A percentile compares a stretch with the other conserved stretches of the same genome.
Evolutionary conservation across 2,329 filamentous ascomycete genomes (phyloP).

Genomic region (Dryadomyces quercivorus): DNA sequence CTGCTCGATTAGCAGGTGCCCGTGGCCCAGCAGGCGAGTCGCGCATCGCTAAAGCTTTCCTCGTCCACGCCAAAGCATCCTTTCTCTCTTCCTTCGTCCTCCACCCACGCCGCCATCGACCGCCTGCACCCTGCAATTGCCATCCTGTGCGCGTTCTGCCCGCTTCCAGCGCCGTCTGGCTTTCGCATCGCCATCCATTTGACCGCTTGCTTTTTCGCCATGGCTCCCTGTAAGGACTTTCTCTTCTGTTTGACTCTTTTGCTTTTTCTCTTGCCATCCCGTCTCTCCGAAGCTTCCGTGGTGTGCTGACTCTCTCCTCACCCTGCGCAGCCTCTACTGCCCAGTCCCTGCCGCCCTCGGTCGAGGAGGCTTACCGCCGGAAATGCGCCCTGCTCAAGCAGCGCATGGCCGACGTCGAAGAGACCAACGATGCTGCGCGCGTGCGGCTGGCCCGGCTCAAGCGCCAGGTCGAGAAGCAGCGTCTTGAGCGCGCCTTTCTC

Average conservation of each 20-base stretch:
- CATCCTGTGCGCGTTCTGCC: neutral
- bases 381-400: slow-evolving; percentile 95
- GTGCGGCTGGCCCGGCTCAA: slow-evolving; percentile 68
- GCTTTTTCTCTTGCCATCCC: neutral
- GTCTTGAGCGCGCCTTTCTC: slow-evolving; percentile 69
- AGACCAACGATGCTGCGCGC: slow-evolving; percentile 75
- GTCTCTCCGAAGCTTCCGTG: neutral
- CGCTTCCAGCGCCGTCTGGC: too few species aligned
- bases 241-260: neutral
- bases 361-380: slow-evolving; percentile 88
- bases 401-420: slow-evolving; percentile 82
- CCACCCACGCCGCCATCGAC: too few species aligned
- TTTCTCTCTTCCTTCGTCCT: too few species aligned
- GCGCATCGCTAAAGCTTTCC: neutral
- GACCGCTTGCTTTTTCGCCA: neutral
- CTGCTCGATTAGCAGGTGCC: too few species aligned
- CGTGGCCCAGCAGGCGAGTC: too few species aligned
- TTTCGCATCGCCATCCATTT: neutral
- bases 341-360: slow-evolving; percentile 61
- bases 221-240: neutral
- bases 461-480: slow-evolving; percentile 81
- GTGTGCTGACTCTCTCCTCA: neutral
- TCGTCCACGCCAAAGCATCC: too few species aligned
- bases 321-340: neutral
- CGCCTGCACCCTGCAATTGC: neutral